Percentiles rank a stretch among this genome's conserved stretches.
phyloP scores from a whole-genome alignment of 1,284 basidiomycete genomes.

The Inonotus obliquus region DNA sequence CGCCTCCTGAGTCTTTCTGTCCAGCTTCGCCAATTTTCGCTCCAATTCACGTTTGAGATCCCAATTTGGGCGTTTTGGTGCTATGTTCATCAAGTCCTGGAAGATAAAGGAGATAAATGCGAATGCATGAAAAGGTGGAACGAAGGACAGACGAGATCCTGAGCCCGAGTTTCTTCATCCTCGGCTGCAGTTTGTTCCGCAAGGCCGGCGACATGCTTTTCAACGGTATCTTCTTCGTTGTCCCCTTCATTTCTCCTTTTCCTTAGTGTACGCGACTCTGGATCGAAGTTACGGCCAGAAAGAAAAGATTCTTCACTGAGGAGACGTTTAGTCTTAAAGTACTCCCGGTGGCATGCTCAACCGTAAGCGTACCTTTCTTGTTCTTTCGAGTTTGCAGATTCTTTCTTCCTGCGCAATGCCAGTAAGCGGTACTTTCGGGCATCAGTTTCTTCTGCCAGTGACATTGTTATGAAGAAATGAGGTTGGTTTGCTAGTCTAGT shows the following conservation, averaged over 20 bases:
- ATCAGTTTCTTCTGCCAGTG: constrained; percentile 79
- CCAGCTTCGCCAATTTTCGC: constrained; percentile 84
- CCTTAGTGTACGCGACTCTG: constrained; percentile 70
- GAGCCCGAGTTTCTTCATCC: constrained; percentile 77
- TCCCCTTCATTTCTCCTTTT: constrained; percentile 53
- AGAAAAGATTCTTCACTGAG: constrained; percentile 50
- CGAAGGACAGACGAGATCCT: constrained; percentile 67
- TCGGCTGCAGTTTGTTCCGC: constrained; percentile 81
- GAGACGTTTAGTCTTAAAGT: background rate
- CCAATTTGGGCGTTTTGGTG: constrained; percentile 95
- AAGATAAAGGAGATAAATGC: constrained; percentile 8
- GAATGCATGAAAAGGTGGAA: background rate
- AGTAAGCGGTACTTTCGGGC: constrained; percentile 83
- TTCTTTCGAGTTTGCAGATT: constrained; percentile 48
- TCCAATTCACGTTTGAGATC: constrained; percentile 94
- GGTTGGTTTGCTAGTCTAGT: too few species aligned
- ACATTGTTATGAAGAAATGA: constrained; percentile 41
- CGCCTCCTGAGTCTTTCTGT: constrained; percentile 86
- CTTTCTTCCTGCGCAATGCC: constrained; percentile 70
- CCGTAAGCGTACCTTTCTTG: constrained; percentile 24
- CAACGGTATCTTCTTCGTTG: constrained; percentile 78
- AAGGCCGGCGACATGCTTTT: constrained; percentile 79
- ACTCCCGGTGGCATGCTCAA: background rate
- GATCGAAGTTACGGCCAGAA: constrained; percentile 83
- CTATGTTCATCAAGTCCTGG: constrained; percentile 94